These are phyloP conservation scores for Schwanniomyces pseudopolymorphus DNA, from an alignment of 805 yeast genomes.

Conservation along the genomic window DNA sequence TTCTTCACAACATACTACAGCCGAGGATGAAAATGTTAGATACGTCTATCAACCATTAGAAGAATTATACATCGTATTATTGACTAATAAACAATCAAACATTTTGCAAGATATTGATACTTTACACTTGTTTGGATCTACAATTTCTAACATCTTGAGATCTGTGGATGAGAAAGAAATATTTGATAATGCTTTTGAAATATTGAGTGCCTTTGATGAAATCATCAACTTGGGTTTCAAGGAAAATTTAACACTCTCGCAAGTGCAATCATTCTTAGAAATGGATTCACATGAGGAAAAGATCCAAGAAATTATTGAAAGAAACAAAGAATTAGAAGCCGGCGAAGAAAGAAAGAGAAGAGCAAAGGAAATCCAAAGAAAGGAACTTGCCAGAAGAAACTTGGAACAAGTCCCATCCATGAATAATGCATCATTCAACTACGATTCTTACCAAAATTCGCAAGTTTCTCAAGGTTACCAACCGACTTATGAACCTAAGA, in stretches of 20 bases:
- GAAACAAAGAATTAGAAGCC: slow-evolving; percentile 95
- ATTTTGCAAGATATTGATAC: slow-evolving; percentile 94
- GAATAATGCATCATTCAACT: slow-evolving; percentile 20
- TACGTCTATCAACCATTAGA: slow-evolving; percentile 96
- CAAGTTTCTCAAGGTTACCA: slow-evolving; percentile 20
- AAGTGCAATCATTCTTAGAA: slow-evolving; percentile 84
- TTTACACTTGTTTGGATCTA: slow-evolving; percentile 77
- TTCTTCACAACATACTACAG: slow-evolving; percentile 84
- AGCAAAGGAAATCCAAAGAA: slow-evolving; percentile 86
- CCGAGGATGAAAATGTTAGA: slow-evolving; percentile 88
- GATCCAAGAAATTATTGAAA: slow-evolving; percentile 95
- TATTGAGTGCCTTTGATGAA: slow-evolving; percentile 91
- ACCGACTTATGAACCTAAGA: slow-evolving; percentile 29
- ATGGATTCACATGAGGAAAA: slow-evolving; percentile 99
- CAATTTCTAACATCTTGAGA: slow-evolving; percentile 72
- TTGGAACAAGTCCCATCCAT: slow-evolving; percentile 46
- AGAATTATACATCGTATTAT: slow-evolving; percentile 84
- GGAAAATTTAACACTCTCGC: slow-evolving; percentile 78
- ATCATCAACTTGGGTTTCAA: slow-evolving; percentile 85
- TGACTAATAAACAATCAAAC: slow-evolving; percentile 88
- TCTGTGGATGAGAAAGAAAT: slow-evolving; percentile 79
- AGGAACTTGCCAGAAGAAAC: slow-evolving; percentile 65
- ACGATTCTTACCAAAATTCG: slow-evolving; percentile 16
- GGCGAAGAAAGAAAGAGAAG: slow-evolving; percentile 94
- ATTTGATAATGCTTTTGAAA: slow-evolving; percentile 80